A percentile compares a stretch with the other conserved stretches of the same genome.
These are phyloP conservation scores for Rhizopogon roseolus DNA, from an alignment of 768 basidiomycete genomes.

Conservation along the genomic window DNA sequence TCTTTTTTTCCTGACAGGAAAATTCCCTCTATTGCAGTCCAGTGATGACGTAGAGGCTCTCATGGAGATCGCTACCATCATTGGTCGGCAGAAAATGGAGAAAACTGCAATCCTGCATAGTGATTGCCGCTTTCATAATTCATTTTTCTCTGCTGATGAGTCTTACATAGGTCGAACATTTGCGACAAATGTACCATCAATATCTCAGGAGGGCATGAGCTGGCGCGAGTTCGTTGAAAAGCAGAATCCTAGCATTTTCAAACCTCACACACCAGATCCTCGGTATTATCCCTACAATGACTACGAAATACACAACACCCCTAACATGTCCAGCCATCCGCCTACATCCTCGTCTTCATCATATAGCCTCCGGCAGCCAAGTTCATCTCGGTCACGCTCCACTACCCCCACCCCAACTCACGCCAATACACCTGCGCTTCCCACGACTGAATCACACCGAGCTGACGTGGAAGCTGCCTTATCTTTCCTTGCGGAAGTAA, in stretches of 20 bases:
- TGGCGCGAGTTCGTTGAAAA: slow-evolving; percentile 74
- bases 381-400: slow-evolving; percentile 18
- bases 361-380: slow-evolving; percentile 12
- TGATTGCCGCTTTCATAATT: slow-evolving; percentile 32
- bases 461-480: slow-evolving; percentile 63
- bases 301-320: slow-evolving; percentile 20
- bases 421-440: slow-evolving; percentile 7
- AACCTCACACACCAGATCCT: slow-evolving; percentile 44
- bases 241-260: slow-evolving; percentile 68
- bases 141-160: not conserved
- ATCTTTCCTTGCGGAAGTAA: slow-evolving; percentile 65
- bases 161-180: slow-evolving; percentile 72
- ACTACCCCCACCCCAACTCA: slow-evolving; percentile 16
- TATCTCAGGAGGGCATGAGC: slow-evolving; percentile 59
- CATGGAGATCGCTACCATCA: slow-evolving; percentile 88
- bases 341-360: slow-evolving; percentile 31
- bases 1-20: slow-evolving; percentile 85
- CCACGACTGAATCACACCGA: slow-evolving; percentile 36
- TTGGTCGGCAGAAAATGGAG: slow-evolving; percentile 82
- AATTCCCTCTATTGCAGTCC: slow-evolving; percentile 93
- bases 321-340: slow-evolving; percentile 13
- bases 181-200: slow-evolving; percentile 81
- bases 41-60: slow-evolving; percentile 93
- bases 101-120: slow-evolving; percentile 85
- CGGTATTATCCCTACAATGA: slow-evolving; percentile 50